Evolutionary conservation across 2,329 filamentous ascomycete genomes (phyloP), one percentile per base, ranked within the genome.

Genomic region (Orbilia oligospora): DNA sequence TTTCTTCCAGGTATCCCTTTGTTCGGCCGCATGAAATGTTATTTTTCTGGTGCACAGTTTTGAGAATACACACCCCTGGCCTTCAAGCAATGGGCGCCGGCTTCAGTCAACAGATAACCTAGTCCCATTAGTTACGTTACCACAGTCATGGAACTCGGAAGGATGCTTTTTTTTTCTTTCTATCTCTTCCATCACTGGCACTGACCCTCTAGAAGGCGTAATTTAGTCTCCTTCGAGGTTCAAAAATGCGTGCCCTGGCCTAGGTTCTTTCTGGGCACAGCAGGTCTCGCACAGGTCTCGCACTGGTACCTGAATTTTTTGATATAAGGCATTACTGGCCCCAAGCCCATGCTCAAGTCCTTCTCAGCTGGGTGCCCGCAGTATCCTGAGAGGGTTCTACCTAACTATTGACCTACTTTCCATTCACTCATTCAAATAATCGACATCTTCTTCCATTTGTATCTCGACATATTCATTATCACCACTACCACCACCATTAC

Each of bases 171-270:
- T 24, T 58, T 41, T 22, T 51, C 14, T 16, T 10, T 24, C 18
- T 22, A 2, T 22, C 1, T 51, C 22, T 65, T 70, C 41, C 16
- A 67, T 18, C 20, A 46, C 36, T 70, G 20, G 72, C 72, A 65
- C 56, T 76, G 73, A 77, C 73, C 67, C 66, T 67, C 49, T 55
- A 24, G 16, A 22, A 71, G 73, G 22, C 44, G 73, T 36, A 77
- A 77, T 71, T 77, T 71, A 38, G 67, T 69, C 61, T 77, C 73
- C 73, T 77, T 67, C 61, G 61, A 68, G 56, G 66, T 71, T 55
- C 73, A 63, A 71, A 64, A 64, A 63, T 71, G 72, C 53, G 53
- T 30, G 51, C 61, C 71, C 63, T 69, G 41, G 22, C 56, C 67
- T 77, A n/a, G 58, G 48, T 67, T 36, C 56, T 58, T 70, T 30